Conservation (phyloP, 768 basidiomycete species). For the Amanita subjunquillea region DNA sequence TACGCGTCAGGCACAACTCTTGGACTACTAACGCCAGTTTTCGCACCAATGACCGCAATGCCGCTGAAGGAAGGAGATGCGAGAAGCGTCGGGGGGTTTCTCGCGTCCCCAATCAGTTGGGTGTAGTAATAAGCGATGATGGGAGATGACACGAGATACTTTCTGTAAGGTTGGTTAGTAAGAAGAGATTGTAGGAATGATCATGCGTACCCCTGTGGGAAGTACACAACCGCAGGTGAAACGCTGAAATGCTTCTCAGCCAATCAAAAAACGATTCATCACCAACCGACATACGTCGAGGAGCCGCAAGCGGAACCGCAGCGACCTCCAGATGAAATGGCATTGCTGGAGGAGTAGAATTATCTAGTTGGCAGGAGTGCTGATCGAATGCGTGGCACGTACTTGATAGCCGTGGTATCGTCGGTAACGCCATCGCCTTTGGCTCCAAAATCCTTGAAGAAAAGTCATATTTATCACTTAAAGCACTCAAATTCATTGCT, state of each 20-base stretch:
- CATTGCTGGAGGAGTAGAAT: constrained; percentile 29
- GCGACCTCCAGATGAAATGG: constrained; percentile 54
- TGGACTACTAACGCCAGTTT: not conserved
- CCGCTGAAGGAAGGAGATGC: constrained; percentile 57
- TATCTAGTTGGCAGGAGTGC: not conserved
- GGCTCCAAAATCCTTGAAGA: constrained; percentile 26
- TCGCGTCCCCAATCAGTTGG: constrained; percentile 68
- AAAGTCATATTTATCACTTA: not conserved
- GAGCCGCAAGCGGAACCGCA: constrained; percentile 53
- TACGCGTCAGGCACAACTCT: not conserved
- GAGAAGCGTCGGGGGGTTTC: constrained; percentile 53
- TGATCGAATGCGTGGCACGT: constrained; percentile 1
- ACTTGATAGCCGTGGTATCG: constrained; percentile 74
- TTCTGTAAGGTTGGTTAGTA: constrained; percentile 23
- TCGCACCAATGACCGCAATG: constrained; percentile 65
- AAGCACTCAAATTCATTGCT: constrained; percentile 22
- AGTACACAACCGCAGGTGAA: constrained; percentile 68
- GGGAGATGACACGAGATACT: constrained; percentile 56
- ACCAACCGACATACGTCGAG: constrained; percentile 33
- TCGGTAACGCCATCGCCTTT: constrained; percentile 57
- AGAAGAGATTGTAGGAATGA: not conserved
- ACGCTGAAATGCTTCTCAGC: constrained; percentile 24
- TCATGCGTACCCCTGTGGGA: constrained; percentile 50
- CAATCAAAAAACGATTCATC: not conserved
- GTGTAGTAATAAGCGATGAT: constrained; percentile 73